A percentile compares a stretch with the other conserved stretches of the same genome.
Evolutionary conservation across 768 basidiomycete species (phyloP).

Genomic region (Hygrocybe coccinea): DNA sequence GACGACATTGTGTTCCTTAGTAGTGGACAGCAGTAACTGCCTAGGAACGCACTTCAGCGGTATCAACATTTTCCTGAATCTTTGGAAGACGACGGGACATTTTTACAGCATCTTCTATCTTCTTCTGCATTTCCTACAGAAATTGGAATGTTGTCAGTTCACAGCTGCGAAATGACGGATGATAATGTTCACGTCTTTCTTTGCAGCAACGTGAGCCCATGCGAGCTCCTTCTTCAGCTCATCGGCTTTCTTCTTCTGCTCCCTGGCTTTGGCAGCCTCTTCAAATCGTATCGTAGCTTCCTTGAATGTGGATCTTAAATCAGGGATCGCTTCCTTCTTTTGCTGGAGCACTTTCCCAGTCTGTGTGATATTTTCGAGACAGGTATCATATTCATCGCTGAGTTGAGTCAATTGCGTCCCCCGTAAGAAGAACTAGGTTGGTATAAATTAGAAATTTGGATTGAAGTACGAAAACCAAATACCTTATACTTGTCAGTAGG

Average conservation of each 20-base stretch:
- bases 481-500: conserved; percentile 88
- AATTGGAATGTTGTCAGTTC: background rate
- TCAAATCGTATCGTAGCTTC: conserved; percentile 58
- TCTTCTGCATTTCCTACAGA: conserved; percentile 38
- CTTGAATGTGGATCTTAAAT: conserved; percentile 55
- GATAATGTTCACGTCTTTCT: conserved; percentile 38
- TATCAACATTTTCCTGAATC: conserved; percentile 31
- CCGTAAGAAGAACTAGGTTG: conserved; percentile 78
- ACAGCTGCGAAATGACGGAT: background rate
- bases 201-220: conserved; percentile 78
- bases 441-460: background rate
- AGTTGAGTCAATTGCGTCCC: conserved; percentile 91
- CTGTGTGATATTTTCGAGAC: conserved; percentile 65
- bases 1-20: background rate
- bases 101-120: conserved; percentile 35
- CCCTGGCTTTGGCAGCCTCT: conserved; percentile 69
- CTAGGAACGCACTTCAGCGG: conserved; percentile 31
- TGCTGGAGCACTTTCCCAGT: conserved; percentile 60
- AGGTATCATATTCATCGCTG: conserved; percentile 77
- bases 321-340: conserved; percentile 76
- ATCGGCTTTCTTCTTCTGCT: conserved; percentile 62
- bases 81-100: conserved; percentile 33
- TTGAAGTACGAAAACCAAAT: conserved; percentile 12
- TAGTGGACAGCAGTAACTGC: background rate
- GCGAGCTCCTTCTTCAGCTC: conserved; percentile 77